Conservation (phyloP, 1,284 basidiomycete species). For the Peniophora sp. region DNA sequence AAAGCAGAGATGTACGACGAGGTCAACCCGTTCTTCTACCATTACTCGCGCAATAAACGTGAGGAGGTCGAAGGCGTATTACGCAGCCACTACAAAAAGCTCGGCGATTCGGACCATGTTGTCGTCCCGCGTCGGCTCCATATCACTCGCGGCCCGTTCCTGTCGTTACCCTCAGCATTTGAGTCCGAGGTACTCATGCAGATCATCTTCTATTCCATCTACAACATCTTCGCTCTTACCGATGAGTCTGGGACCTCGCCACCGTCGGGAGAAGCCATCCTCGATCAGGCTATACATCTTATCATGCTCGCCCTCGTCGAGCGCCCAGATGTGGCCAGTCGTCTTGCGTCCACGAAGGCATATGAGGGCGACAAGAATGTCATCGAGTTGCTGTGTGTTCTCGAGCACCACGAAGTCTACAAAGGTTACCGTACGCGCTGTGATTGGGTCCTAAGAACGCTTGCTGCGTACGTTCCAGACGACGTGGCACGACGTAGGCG, state of each 20-base stretch:
- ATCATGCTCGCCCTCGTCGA: conserved; percentile 78
- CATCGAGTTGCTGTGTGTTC: conserved; percentile 64
- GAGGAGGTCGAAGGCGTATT: conserved; percentile 89
- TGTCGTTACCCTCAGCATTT: conserved; percentile 48
- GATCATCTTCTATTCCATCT: conserved; percentile 71
- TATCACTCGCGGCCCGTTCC: conserved; percentile 63
- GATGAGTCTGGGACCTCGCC: conserved; percentile 49
- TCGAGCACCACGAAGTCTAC: conserved; percentile 72
- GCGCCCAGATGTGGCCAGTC: conserved; percentile 54
- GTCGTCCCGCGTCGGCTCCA: conserved; percentile 66
- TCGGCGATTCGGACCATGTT: conserved; percentile 57
- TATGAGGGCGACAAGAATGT: conserved; percentile 58
- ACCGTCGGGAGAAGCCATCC: conserved; percentile 76
- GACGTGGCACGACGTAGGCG: conserved; percentile 47
- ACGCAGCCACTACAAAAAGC: conserved; percentile 59
- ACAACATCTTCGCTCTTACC: conserved; percentile 59
- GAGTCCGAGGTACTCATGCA: conserved; percentile 65
- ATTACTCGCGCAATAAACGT: conserved; percentile 91
- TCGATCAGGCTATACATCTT: conserved; percentile 85
- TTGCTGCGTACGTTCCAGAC: conserved; percentile 45
- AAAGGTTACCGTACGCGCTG: conserved; percentile 63
- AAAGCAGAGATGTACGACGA: conserved; percentile 80
- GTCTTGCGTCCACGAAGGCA: conserved; percentile 41
- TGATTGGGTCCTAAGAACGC: conserved; percentile 65
- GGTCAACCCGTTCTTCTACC: conserved; percentile 94